phyloP scores from a whole-genome alignment of 1,284 basidiomycete species.

The Rhizoctonia solani region DNA sequence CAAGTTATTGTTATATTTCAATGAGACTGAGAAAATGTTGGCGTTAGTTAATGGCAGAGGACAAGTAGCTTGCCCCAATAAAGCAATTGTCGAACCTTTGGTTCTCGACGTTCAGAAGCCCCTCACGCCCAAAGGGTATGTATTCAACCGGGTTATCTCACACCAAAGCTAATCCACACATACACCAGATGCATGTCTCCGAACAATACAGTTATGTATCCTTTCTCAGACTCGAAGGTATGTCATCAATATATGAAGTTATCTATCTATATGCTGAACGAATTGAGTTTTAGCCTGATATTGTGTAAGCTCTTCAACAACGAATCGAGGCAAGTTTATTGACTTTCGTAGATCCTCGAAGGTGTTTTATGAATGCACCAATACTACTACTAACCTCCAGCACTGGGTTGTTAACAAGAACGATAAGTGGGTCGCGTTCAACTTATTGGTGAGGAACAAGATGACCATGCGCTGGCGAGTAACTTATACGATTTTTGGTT shows the following conservation, averaged over 20 bases:
- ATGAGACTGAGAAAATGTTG: not conserved
- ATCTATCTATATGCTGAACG: too few species aligned
- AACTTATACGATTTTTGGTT: not conserved
- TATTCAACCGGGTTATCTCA: not conserved
- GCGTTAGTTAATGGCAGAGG: conserved; percentile 27
- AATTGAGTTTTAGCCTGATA: not conserved
- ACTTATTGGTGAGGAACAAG: conserved; percentile 8
- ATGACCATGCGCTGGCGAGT: not conserved
- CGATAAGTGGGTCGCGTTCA: conserved; percentile 18
- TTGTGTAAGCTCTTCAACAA: not conserved
- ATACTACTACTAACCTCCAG: not conserved
- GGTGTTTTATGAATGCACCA: conserved; percentile 10
- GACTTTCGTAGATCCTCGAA: not conserved
- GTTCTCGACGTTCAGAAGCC: conserved; percentile 9
- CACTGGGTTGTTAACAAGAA: conserved; percentile 5
- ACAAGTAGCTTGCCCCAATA: conserved; percentile 22
- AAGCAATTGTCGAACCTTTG: not conserved
- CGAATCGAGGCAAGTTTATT: not conserved
- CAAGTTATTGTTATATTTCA: not conserved
- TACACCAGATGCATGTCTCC: conserved; percentile 6
- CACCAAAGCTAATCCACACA: not conserved
- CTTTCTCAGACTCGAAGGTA: conserved; percentile 11
- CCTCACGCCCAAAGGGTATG: conserved; percentile 8
- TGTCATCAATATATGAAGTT: too few species aligned
- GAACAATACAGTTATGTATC: conserved; percentile 11